phyloP scores from a whole-genome alignment of 768 basidiomycete genomes.

The Leucocoprinus sp. region DNA sequence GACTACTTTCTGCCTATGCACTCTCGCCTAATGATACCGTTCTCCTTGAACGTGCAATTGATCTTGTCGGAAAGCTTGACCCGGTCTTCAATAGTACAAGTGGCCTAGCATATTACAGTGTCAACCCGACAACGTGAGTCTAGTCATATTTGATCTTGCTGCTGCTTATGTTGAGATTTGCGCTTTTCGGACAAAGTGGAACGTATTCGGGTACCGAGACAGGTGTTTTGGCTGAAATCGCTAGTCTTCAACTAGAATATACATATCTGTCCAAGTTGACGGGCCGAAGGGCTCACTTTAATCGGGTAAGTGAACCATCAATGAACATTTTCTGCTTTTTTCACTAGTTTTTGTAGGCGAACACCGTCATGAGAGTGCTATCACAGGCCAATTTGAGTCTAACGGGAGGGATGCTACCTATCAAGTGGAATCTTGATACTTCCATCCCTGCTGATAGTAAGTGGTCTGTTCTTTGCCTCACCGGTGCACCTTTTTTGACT shows the following conservation, averaged over 20 bases:
- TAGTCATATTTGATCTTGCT: background rate
- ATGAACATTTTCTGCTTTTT: background rate
- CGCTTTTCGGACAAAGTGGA: slow-evolving; percentile 11
- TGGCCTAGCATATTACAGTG: slow-evolving; percentile 63
- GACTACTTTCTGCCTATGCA: slow-evolving; percentile 77
- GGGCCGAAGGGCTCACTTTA: slow-evolving; percentile 54
- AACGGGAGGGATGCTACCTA: slow-evolving; percentile 59
- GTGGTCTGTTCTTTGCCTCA: slow-evolving; percentile 13
- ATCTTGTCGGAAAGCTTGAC: slow-evolving; percentile 66
- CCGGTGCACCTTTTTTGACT: background rate
- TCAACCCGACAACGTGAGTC: slow-evolving; percentile 56
- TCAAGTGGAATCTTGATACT: slow-evolving; percentile 41
- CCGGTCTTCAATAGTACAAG: slow-evolving; percentile 62
- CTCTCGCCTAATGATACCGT: slow-evolving; percentile 50
- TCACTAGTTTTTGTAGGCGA: slow-evolving; percentile 27
- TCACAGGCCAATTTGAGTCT: slow-evolving; percentile 33
- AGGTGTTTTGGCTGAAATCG: slow-evolving; percentile 68
- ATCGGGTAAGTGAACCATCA: slow-evolving; percentile 35
- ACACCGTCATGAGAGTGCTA: slow-evolving; percentile 40
- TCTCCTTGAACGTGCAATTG: slow-evolving; percentile 64
- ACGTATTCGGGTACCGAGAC: slow-evolving; percentile 23
- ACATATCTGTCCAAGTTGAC: slow-evolving; percentile 76
- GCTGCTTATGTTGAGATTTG: too few relatives aligned
- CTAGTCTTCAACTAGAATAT: slow-evolving; percentile 77
- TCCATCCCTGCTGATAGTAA: slow-evolving; percentile 41